phyloP scores from a whole-genome alignment of 2,329 filamentous ascomycete species.

The Rhinocladiella similis region DNA sequence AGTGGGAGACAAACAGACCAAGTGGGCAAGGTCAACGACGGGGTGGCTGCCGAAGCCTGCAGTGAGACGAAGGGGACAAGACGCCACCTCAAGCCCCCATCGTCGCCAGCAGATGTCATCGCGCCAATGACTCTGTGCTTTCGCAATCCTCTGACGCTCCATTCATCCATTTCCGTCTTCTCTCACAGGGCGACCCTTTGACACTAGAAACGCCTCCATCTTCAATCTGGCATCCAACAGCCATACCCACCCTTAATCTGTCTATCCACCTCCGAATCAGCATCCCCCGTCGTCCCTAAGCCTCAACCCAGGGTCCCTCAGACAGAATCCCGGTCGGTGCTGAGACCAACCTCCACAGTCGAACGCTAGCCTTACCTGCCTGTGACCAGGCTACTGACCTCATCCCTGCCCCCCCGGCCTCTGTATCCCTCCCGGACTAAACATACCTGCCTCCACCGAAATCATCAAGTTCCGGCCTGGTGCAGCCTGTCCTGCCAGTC shows the following conservation, averaged over 20 bases:
- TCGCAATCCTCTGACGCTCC: background rate
- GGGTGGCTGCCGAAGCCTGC: constrained; percentile 17
- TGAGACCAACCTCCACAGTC: constrained; percentile 1
- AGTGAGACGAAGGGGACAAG: background rate
- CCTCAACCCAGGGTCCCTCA: constrained; percentile 16
- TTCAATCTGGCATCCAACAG: constrained; percentile 22
- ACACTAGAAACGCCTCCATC: constrained; percentile 12
- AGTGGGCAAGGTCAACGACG: constrained; percentile 2
- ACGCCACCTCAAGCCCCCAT: constrained; percentile 10
- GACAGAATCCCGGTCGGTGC: background rate
- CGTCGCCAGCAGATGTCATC: background rate
- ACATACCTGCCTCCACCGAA: constrained; percentile 12
- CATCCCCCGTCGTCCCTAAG: constrained; percentile 13
- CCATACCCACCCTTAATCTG: constrained; percentile 9
- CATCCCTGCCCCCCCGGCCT: background rate
- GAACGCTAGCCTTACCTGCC: background rate
- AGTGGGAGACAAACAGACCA: background rate
- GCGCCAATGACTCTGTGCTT: background rate
- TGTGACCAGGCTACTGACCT: background rate
- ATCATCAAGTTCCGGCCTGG: constrained; percentile 19
- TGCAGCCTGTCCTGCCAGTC: constrained; percentile 12
- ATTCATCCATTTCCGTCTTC: background rate
- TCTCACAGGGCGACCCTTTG: background rate
- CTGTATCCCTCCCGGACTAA: background rate
- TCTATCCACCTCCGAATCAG: constrained; percentile 15